phyloP scores from a whole-genome alignment of 306 rosid species.

The Medicago ruthenica region DNA sequence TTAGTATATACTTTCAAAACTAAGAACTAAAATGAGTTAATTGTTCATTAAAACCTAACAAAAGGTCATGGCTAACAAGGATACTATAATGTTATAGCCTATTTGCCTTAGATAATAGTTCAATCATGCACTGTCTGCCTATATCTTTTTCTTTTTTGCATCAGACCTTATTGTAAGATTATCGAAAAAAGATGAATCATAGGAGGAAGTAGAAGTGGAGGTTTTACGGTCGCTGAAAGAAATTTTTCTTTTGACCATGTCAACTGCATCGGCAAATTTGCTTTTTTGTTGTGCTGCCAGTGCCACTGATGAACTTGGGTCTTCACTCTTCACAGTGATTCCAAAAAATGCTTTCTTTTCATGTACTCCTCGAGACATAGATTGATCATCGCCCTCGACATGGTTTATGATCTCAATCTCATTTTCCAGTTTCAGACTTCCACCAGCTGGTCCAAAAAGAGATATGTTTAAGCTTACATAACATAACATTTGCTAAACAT shows the following conservation, averaged over 20 bases:
- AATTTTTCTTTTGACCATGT: neutral
- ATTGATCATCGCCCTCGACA: neutral
- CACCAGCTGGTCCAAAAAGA: constrained; percentile 30
- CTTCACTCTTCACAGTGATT: neutral
- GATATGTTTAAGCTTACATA: neutral
- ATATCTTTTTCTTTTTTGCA: neutral
- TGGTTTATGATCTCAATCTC: constrained; percentile 4
- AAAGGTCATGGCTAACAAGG: neutral
- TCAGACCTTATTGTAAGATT: neutral
- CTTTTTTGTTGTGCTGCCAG: neutral
- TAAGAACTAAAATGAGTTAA: neutral
- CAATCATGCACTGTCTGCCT: neutral
- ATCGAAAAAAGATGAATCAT: neutral
- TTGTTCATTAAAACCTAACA: neutral
- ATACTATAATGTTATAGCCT: neutral
- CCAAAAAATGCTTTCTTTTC: neutral
- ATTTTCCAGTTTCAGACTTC: neutral
- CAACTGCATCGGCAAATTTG: neutral
- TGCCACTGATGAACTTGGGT: neutral
- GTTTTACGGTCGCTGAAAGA: neutral
- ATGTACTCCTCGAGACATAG: neutral
- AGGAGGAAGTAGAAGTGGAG: neutral
- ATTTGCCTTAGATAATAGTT: neutral
- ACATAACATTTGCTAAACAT: neutral
- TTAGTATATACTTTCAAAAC: neutral